Base-by-base conservation (phyloP, 2,329 filamentous ascomycete species). In the Neonectria sp. region DNA sequence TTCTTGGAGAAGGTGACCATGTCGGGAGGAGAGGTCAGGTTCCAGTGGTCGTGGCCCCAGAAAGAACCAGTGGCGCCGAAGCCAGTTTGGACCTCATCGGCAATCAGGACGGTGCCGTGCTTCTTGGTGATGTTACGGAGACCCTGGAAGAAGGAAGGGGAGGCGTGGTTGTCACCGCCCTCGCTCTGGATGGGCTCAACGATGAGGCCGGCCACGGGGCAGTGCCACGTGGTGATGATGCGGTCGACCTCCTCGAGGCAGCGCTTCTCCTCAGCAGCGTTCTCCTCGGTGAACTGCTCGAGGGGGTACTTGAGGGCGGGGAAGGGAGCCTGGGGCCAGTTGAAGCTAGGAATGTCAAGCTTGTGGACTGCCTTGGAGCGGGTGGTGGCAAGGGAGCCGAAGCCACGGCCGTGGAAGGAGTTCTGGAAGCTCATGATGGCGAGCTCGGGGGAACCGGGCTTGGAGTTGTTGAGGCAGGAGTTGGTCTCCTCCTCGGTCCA, bases 1-100 rank as follows among this genome's bases (percentile, higher is more conserved):
- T 95, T 95, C 87, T 95, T 95, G 72, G 89, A 92, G 84, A 95
- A 95, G 31, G 93, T 95, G n/a, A 95, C 93, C 83, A 95, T 95
- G 79, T 95, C 93, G 2, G 93, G 93, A 25, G 93, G 91, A 12
- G 89, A 84, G 46, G 84, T 75, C 49, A 95, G 85, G 77, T 91
- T 88, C 93, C 93, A 95, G 87, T 95, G 93, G 73, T 95, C 92
- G 80, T 95, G 93, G 15, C 92, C 93, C 93, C 93, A 95, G 88
- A 95, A 95, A 77, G 93, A 93, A 66, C 93, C 93, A 0, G 93
- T 95, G n/a, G 93, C 93, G 75, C 93, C 93, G 57, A 95, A 90
- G 78, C 76, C 93, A 21, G 93, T 95, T 82, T 95, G 93, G 37
- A 95, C 93, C 82, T 95, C 93, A 77, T 95, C 93, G 62, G 94